Base-by-base conservation (phyloP, 805 yeast genomes). In the Candida multigemmis region DNA sequence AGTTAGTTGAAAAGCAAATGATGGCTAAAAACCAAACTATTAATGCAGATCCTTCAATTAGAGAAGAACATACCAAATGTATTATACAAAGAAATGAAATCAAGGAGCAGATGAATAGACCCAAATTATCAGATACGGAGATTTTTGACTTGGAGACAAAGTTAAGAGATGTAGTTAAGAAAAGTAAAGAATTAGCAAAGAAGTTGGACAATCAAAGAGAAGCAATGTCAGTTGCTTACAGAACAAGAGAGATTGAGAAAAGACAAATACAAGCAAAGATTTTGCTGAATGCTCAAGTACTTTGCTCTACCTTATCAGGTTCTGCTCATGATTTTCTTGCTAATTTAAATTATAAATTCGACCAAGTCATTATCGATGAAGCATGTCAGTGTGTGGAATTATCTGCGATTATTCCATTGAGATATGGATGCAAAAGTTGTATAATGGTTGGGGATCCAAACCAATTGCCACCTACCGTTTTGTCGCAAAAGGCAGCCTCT, bases 391-490 rank as follows among this genome's bases (percentile, higher is more conserved):
- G 94, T 72, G 87, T 91, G 21, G 98, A 89, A 47, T 48, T 89
- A 19, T 84, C 96, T 6, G 82, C 94, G 0, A 69, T 91, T 14
- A 89, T 89, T 41, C 98, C 98, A 0, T 60, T 91, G 37, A 65
- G 94, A 44, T 91, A 87, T 49, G 97, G 97, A 2, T 82, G 93
- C 42, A 76, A 68, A 33, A 74, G 76, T 30, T 89, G 97, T 57
- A 79, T 91, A 25, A 81, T 91, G 94, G 98, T 91, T 24, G 98
- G 98, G 50, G 98, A 91, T 58, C 97, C 97, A 2, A 87, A 91
- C 48, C 98, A 91, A 56, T 66, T 91, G 36, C 98, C 98, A 0
- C 98, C 98, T 0, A 89, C 98, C 0, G 97, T 89, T 7, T 56
- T 91, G 12, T 89, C 96, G 0, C 86, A 81, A 40, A 78, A 74